A percentile compares a stretch with the other conserved stretches of the same genome.
phyloP scores from a whole-genome alignment of 2,329 filamentous ascomycete genomes.

The Pyricularia grisea region DNA sequence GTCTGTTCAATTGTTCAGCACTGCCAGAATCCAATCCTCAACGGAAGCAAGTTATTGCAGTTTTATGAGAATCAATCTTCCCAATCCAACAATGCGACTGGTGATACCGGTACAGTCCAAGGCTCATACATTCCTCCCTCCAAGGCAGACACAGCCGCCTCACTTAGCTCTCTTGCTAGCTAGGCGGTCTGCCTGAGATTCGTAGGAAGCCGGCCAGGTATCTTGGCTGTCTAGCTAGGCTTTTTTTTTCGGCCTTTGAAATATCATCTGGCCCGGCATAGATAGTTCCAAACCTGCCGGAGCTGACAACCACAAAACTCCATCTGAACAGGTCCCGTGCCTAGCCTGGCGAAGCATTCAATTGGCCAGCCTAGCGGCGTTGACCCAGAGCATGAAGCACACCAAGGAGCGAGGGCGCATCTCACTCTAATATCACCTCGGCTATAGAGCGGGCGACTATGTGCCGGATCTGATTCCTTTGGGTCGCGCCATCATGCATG shows the following conservation, averaged over 20 bases:
- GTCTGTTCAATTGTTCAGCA: neutral
- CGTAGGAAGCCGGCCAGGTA: too few species aligned
- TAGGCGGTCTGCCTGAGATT: too few species aligned
- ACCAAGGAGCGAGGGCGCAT: neutral
- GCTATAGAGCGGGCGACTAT: neutral
- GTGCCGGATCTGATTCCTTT: neutral
- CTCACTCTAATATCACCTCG: neutral
- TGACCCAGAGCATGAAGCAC: neutral
- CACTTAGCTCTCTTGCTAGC: too few species aligned
- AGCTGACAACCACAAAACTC: neutral
- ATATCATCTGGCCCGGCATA: neutral
- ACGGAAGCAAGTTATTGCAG: neutral
- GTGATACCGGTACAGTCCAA: too few species aligned
- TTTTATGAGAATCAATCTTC: neutral
- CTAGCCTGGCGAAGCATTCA: neutral
- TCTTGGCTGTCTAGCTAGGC: neutral
- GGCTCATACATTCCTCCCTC: too few species aligned
- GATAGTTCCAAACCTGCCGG: neutral
- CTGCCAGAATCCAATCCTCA: neutral
- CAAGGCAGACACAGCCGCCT: too few species aligned
- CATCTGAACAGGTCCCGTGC: neutral
- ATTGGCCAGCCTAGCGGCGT: neutral
- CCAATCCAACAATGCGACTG: too few species aligned
- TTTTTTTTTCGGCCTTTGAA: neutral
- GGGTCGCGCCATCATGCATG: neutral